A percentile compares a stretch with the other conserved stretches of the same genome.
Evolutionary conservation across 2,329 filamentous ascomycete species (phyloP).

Genomic region (Monosporascus ibericus): DNA sequence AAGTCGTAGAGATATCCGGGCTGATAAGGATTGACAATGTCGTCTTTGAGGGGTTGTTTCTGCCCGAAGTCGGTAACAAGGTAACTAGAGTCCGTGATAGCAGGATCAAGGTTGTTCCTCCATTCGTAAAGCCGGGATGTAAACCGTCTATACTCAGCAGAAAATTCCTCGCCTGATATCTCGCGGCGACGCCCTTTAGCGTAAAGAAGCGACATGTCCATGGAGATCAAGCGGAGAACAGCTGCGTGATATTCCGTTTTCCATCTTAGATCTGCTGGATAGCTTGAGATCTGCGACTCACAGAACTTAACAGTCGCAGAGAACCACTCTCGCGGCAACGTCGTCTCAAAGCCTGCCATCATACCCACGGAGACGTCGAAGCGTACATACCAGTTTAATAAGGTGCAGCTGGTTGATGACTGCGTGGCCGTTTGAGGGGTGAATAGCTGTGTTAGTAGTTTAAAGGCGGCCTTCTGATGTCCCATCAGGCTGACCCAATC

Average conservation of each 20-base stretch:
- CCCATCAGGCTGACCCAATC: conserved; percentile 93
- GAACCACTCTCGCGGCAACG: conserved; percentile 76
- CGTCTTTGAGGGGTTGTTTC: conserved; percentile 45
- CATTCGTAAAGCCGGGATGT: conserved; percentile 40
- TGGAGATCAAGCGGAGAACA: conserved; percentile 64
- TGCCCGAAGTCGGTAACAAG: conserved; percentile 59
- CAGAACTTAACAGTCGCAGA: conserved; percentile 57
- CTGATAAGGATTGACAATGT: conserved; percentile 69
- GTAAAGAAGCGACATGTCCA: conserved; percentile 75
- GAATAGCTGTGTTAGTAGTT: conserved; percentile 72
- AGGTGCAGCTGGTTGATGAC: conserved; percentile 63
- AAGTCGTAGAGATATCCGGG: conserved; percentile 64
- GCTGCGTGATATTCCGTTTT: conserved; percentile 63
- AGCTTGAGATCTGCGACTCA: conserved; percentile 46
- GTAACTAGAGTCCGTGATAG: conserved; percentile 54
- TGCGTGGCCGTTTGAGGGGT: conserved; percentile 69
- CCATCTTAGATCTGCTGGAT: conserved; percentile 58
- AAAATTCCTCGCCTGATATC: conserved; percentile 60
- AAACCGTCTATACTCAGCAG: conserved; percentile 51
- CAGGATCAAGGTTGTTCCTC: conserved; percentile 53
- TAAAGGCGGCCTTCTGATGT: conserved; percentile 83
- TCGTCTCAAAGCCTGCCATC: conserved; percentile 71
- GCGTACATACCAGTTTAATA: conserved; percentile 83
- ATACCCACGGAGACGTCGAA: conserved; percentile 83
- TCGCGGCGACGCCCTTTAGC: conserved; percentile 59